phyloP scores from a whole-genome alignment of 2,329 filamentous ascomycete genomes.

The Fusarium sterilihyphosum region DNA sequence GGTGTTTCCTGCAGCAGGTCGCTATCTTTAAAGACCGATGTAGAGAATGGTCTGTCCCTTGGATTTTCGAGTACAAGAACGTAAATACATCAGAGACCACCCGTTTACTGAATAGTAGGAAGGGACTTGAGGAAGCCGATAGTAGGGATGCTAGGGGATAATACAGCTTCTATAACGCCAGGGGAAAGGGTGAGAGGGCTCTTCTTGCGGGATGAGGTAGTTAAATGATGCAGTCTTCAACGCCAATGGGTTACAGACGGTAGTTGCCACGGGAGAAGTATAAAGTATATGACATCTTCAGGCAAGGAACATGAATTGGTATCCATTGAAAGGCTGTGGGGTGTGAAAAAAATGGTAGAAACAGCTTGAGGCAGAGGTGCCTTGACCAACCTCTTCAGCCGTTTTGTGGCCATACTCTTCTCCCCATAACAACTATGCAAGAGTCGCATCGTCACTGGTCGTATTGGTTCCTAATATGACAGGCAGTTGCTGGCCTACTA shows the following conservation, averaged over 20 bases:
- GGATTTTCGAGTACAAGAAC: neutral
- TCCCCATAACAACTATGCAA: neutral
- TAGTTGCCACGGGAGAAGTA: neutral
- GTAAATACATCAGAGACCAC: neutral
- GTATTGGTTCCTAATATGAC: neutral
- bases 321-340: neutral
- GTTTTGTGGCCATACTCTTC: neutral
- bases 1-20: neutral
- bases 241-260: neutral
- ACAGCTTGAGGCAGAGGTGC: neutral
- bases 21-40: neutral
- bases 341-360: neutral
- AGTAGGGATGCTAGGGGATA: neutral
- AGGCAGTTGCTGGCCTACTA: neutral
- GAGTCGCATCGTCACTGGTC: neutral
- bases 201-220: neutral
- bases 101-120: neutral
- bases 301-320: neutral
- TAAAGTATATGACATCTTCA: neutral
- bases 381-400: neutral
- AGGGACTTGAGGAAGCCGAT: neutral
- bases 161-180: neutral
- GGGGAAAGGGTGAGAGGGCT: neutral
- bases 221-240: neutral
- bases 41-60: neutral